Base-by-base conservation (phyloP, 2,329 filamentous ascomycete genomes). In the Neofusicoccum laricinum region DNA sequence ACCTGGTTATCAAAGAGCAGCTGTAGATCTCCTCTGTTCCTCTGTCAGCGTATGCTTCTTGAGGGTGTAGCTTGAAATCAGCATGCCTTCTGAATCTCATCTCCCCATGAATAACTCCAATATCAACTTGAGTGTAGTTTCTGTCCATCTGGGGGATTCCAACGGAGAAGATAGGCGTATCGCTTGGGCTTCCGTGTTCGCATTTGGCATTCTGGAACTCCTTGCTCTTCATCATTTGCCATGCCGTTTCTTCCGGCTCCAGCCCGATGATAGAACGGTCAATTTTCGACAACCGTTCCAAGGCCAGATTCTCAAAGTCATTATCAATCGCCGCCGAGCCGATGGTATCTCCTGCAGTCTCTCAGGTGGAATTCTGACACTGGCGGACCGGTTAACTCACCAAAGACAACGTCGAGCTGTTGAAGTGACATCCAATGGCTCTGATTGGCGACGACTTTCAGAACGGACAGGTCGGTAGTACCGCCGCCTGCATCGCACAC, bases 401-500 rank as follows among this genome's bases (percentile, higher is more conserved):
- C 75, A 49, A 75, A 75, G 0, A 77, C 76, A 1, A 77, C 74
- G 41, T 77, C 75, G n/a, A 77, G 68, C 53, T 78, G 73, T 59
- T 72, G 67, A 10, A 76, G 66, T 25, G 49, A 62, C 57, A 77
- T 70, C 12, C 72, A 65, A 48, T 71, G 69, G 50, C 72, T 69
- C n/a, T 69, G 53, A 2, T 68, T 68, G 21, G 69, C 67, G 15
- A 68, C 70, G 1, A 80, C 73, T n/a, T 72, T 71, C 1, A 80
- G 70, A 0, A 78, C 73, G 4, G 72, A 75, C 6, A 80, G 59
- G 66, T 81, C 78, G 15, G 76, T 78, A 0, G 82, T 84, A 5
- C 82, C 82, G 43, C 82, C 82, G 7, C 82, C 82, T 32, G 78
- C 79, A 71, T 84, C 82, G 66, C 81, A 84, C 1, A 84, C 78